phyloP scores from a whole-genome alignment of 108 stramenopile genomes.

The Stephanodiscus triporus region DNA sequence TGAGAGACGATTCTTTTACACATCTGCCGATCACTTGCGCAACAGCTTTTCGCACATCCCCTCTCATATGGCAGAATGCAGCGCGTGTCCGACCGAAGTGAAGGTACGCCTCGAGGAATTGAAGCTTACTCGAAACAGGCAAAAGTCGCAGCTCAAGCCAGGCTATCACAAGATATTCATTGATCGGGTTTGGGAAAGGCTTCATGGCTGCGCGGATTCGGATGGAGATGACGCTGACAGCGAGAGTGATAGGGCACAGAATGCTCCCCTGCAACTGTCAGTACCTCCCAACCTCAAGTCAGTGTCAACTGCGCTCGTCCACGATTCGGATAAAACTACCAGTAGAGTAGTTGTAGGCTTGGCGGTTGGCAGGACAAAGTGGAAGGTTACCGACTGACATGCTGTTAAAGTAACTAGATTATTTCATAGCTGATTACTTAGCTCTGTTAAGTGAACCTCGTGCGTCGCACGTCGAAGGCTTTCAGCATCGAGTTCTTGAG shows the following conservation, averaged over 20 bases:
- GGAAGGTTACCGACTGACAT: no score
- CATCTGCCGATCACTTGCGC: conserved; percentile 53
- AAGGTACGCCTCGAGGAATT: conserved; percentile 44
- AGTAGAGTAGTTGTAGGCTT: no score
- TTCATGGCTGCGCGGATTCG: conserved; percentile 30
- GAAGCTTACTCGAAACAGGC: conserved; percentile 43
- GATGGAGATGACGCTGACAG: background rate
- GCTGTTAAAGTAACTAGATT: no score
- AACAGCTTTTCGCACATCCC: conserved; percentile 61
- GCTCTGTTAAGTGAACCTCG: no score
- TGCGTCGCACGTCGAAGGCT: no score
- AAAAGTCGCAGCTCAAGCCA: conserved; percentile 53
- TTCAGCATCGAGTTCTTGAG: no score
- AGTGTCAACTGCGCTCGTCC: conserved; percentile 9
- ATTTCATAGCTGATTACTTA: no score
- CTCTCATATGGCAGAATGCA: conserved; percentile 42
- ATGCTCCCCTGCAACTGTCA: background rate
- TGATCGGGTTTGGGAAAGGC: conserved; percentile 47
- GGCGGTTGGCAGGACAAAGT: no score
- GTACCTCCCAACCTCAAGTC: conserved; percentile 3
- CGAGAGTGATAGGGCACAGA: background rate
- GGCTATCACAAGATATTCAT: conserved; percentile 60
- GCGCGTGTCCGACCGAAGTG: conserved; percentile 39
- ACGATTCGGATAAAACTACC: conserved; percentile 18
- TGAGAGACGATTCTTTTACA: conserved; percentile 56